Percentiles rank a stretch among this genome's conserved stretches.
phyloP scores from a whole-genome alignment of 2,329 filamentous ascomycete species.

The Colletotrichum cordylinicola region DNA sequence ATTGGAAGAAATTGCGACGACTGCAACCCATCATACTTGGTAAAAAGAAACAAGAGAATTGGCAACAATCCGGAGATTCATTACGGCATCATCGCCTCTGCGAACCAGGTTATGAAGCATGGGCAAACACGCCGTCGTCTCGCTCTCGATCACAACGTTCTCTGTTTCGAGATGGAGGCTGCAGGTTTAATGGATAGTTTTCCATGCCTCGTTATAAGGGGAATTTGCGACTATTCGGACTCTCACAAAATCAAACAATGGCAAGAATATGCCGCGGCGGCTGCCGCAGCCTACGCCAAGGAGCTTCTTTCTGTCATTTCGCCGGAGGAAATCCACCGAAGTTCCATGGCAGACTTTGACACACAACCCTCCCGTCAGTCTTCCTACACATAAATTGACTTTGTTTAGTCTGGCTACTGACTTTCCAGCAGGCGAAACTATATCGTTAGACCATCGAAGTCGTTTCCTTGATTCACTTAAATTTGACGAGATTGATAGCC shows the following conservation, averaged over 20 bases:
- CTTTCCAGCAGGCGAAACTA: background rate
- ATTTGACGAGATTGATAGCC: conserved; percentile 43
- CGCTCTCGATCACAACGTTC: background rate
- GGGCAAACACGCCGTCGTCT: background rate
- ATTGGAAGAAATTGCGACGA: background rate
- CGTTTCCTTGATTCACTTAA: conserved; percentile 32
- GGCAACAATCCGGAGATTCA: conserved; percentile 1
- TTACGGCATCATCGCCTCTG: conserved; percentile 20
- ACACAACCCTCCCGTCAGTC: background rate
- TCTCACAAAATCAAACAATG: conserved; percentile 40
- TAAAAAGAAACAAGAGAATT: too few relatives aligned
- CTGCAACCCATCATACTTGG: background rate
- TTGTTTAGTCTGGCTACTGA: background rate
- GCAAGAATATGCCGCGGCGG: conserved; percentile 38
- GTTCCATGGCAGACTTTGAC: too few relatives aligned
- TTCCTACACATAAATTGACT: too few relatives aligned
- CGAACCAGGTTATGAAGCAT: conserved; percentile 25
- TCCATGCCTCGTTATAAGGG: conserved; percentile 38
- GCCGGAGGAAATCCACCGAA: background rate
- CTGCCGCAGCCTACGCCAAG: conserved; percentile 31
- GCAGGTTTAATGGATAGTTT: conserved; percentile 29
- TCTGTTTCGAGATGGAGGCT: conserved; percentile 35
- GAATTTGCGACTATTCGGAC: conserved; percentile 44
- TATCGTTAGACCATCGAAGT: background rate
- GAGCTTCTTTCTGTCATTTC: background rate